phyloP scores from a whole-genome alignment of 2,329 filamentous ascomycete species.

The Coniochaeta prunicola region DNA sequence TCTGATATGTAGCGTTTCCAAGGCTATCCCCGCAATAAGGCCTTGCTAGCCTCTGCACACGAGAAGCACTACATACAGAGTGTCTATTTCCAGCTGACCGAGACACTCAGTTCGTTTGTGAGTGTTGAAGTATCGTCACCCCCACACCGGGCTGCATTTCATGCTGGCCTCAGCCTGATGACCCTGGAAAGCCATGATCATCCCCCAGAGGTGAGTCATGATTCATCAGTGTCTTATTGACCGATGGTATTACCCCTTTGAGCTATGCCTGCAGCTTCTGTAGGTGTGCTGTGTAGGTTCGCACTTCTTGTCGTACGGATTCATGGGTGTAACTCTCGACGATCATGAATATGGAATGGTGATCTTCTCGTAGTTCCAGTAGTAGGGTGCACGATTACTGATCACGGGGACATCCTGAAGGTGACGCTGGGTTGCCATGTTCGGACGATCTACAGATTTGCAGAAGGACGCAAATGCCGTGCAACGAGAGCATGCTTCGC shows the following conservation, averaged over 20 bases:
- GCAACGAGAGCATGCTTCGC: too few relatives aligned
- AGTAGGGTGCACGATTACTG: background rate
- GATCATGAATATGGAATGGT: background rate
- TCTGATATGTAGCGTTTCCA: background rate
- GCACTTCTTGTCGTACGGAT: background rate
- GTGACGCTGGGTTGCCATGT: background rate
- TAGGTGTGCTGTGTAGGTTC: background rate
- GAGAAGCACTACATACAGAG: background rate
- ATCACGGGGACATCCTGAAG: background rate
- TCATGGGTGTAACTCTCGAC: background rate
- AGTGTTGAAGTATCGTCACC: background rate
- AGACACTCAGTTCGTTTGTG: background rate
- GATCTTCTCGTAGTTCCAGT: too few relatives aligned
- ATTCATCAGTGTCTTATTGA: background rate
- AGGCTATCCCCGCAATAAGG: background rate
- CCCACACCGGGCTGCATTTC: background rate
- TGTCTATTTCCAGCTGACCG: background rate
- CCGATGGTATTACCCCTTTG: background rate
- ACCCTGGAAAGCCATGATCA: background rate
- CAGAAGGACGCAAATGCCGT: background rate
- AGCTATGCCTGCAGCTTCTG: background rate
- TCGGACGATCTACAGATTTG: constrained; percentile 2
- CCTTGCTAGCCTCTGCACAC: background rate
- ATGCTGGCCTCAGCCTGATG: background rate
- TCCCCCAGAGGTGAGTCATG: background rate